Conservation (phyloP, 2,329 filamentous ascomycete species). For the Exophiala alcalophila region DNA sequence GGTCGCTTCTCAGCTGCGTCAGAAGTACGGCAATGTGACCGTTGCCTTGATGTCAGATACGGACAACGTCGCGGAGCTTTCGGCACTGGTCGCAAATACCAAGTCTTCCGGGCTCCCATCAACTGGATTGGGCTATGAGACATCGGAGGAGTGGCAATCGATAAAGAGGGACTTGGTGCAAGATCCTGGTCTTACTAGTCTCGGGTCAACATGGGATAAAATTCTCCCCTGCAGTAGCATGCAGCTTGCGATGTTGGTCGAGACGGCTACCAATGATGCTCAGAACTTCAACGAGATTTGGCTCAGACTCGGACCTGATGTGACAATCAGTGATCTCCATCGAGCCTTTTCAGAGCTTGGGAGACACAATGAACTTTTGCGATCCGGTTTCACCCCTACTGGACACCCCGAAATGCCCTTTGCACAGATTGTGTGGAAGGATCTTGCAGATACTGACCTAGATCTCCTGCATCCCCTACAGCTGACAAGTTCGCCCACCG, state of each 20-base stretch:
- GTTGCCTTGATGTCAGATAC: conserved; percentile 62
- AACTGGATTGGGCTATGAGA: conserved; percentile 1
- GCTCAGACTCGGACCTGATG: conserved; percentile 51
- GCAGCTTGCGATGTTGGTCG: conserved; percentile 75
- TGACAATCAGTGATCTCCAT: conserved; percentile 42
- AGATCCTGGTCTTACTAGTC: background rate
- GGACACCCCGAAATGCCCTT: conserved; percentile 48
- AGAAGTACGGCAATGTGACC: conserved; percentile 53
- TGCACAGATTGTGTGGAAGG: conserved; percentile 63
- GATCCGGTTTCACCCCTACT: conserved; percentile 67
- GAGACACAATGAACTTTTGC: conserved; percentile 62
- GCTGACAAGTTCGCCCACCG: conserved; percentile 36
- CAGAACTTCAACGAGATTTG: conserved; percentile 79
- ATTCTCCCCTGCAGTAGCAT: conserved; percentile 65
- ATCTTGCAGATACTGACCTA: conserved; percentile 37
- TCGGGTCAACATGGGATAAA: conserved; percentile 33
- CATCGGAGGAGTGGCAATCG: conserved; percentile 14
- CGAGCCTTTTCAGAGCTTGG: conserved; percentile 52
- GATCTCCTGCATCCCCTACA: conserved; percentile 58
- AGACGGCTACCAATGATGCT: conserved; percentile 59
- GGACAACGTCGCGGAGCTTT: conserved; percentile 42
- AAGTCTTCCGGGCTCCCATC: background rate
- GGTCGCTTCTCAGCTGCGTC: conserved; percentile 63
- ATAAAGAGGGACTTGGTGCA: conserved; percentile 6
- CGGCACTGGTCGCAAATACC: conserved; percentile 5